These are phyloP conservation scores for Backusella luteola DNA, from an alignment of 192 early-diverging fungal species.

Conservation along the genomic window DNA sequence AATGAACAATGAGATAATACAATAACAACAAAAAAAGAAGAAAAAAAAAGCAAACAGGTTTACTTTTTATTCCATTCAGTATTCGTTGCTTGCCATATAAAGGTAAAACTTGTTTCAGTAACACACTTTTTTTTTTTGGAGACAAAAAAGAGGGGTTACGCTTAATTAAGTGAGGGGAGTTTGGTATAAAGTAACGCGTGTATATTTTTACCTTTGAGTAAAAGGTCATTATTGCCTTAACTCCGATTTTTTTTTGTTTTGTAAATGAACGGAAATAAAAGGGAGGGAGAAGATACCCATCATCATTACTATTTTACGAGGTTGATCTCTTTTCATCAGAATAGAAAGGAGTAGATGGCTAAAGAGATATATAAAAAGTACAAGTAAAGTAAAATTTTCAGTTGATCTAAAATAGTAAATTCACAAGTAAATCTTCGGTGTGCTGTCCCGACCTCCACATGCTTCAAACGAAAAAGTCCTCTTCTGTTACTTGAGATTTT, in stretches of 20 bases:
- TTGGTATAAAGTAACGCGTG: background rate
- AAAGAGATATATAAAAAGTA: background rate
- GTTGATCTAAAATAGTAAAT: background rate
- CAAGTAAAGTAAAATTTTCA: background rate
- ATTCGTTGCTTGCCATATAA: background rate
- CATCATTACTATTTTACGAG: background rate
- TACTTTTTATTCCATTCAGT: background rate
- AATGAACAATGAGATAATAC: background rate
- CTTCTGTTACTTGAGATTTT: no score
- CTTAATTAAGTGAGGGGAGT: background rate
- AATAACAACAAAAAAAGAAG: background rate
- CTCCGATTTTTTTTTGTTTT: background rate
- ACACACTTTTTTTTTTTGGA: background rate
- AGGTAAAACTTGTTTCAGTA: constrained; percentile 4
- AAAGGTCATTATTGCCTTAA: background rate
- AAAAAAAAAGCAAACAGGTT: background rate
- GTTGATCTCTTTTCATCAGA: background rate
- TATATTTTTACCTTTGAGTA: background rate
- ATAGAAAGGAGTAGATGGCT: background rate
- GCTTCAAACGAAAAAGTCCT: background rate
- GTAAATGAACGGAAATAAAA: no score
- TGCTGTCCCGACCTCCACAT: constrained; percentile 3
- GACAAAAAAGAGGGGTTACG: background rate
- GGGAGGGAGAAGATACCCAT: background rate
- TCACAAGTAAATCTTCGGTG: background rate